These are phyloP conservation scores for Hypericum androsaemum DNA, from an alignment of 345 rosid species.

Conservation along the genomic window DNA sequence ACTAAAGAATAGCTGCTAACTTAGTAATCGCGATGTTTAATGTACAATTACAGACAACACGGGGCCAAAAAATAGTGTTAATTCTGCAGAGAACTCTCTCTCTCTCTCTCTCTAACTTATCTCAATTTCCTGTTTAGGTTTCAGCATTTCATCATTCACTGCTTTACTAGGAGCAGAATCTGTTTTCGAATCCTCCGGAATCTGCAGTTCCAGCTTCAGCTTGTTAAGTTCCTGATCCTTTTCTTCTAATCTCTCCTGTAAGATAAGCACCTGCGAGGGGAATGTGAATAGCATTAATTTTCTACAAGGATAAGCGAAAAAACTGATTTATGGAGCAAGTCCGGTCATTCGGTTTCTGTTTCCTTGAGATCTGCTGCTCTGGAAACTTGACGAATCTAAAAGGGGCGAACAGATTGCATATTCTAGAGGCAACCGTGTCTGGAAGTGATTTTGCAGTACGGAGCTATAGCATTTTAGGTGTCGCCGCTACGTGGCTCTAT, in stretches of 20 bases:
- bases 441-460: too few relatives aligned
- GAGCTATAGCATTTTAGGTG: too few relatives aligned
- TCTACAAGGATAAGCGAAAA: too few relatives aligned
- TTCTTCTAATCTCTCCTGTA: conserved; percentile 67
- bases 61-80: background rate
- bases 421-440: too few relatives aligned
- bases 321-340: too few relatives aligned
- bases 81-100: conserved; percentile 16
- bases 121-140: conserved; percentile 17
- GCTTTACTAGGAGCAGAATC: conserved; percentile 23
- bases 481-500: too few relatives aligned
- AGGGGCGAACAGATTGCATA: too few relatives aligned
- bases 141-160: conserved; percentile 19
- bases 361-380: too few relatives aligned
- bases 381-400: too few relatives aligned
- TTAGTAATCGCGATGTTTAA: conserved; percentile 1
- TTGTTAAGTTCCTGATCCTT: conserved; percentile 42
- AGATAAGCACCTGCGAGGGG: conserved; percentile 43
- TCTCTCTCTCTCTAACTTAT: background rate
- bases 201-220: conserved; percentile 33
- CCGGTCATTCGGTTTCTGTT: too few relatives aligned
- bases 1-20: too few relatives aligned
- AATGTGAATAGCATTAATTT: too few relatives aligned
- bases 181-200: conserved; percentile 19
- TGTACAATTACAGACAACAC: conserved; percentile 25